Percentiles rank a stretch among this genome's conserved stretches.
Conservation (phyloP, 164 flowering plant genomes). For the Buxus sempervirens region DNA sequence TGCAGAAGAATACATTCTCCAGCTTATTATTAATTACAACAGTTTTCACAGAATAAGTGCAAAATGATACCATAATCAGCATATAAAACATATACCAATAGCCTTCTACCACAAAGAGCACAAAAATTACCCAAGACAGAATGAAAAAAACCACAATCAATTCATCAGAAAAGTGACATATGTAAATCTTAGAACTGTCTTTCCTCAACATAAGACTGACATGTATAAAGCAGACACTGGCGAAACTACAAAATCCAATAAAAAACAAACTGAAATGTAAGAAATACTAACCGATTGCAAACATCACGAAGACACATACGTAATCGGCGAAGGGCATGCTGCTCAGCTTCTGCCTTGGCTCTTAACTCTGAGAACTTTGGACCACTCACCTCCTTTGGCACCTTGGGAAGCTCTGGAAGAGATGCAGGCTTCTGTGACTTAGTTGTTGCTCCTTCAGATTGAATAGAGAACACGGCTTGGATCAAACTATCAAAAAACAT, state of each 20-base stretch:
- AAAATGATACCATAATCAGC: background rate
- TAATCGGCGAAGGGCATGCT: slow-evolving; percentile 93
- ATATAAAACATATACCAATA: no score
- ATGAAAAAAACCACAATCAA: background rate
- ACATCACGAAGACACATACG: slow-evolving; percentile 98
- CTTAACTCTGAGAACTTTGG: slow-evolving; percentile 87
- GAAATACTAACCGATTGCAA: slow-evolving; percentile 70
- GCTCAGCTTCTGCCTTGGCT: slow-evolving; percentile 96
- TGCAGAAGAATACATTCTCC: no score
- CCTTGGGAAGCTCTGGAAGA: slow-evolving; percentile 84
- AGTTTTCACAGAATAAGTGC: background rate
- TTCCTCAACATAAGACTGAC: background rate
- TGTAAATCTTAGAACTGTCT: background rate
- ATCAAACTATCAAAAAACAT: slow-evolving; percentile 71
- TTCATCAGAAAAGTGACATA: no score
- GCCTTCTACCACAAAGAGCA: background rate
- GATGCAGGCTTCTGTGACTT: slow-evolving; percentile 36
- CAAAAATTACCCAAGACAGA: background rate
- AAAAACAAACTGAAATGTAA: background rate
- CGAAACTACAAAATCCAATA: background rate
- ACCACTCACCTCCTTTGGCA: slow-evolving; percentile 71
- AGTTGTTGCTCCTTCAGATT: slow-evolving; percentile 35
- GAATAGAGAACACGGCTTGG: slow-evolving; percentile 73
- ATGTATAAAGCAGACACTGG: background rate
- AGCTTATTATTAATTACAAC: no score